phyloP scores from a whole-genome alignment of 768 basidiomycete species.

The Mycena galericulata region DNA sequence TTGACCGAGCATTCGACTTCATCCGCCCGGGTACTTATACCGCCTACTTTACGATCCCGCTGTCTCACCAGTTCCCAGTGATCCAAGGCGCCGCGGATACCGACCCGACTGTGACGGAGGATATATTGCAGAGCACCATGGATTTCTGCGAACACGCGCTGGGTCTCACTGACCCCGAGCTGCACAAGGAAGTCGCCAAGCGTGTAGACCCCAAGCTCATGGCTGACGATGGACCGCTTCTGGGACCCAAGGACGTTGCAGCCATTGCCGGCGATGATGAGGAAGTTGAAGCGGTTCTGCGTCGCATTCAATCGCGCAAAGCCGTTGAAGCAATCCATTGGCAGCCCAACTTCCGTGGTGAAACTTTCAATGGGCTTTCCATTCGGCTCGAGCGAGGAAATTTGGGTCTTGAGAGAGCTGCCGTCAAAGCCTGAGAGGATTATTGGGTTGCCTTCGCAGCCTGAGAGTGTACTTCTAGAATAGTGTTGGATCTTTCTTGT shows the following conservation, averaged over 20 bases:
- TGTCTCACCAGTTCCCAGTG: no score
- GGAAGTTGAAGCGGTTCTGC: no score
- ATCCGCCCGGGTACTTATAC: slow-evolving; percentile 51
- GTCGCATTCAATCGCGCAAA: no score
- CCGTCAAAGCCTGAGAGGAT: background rate
- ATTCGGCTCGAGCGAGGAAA: no score
- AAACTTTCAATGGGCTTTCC: no score
- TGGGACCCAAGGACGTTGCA: no score
- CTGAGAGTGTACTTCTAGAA: background rate
- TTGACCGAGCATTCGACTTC: slow-evolving; percentile 59
- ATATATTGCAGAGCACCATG: slow-evolving; percentile 29
- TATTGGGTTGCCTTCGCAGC: background rate
- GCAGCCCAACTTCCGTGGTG: no score
- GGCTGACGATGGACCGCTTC: no score
- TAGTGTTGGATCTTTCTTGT: background rate
- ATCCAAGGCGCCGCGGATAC: slow-evolving; percentile 44
- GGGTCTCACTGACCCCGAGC: slow-evolving; percentile 18
- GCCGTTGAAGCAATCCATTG: no score
- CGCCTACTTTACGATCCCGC: background rate
- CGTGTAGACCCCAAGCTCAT: no score
- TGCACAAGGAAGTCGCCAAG: no score
- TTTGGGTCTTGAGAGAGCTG: background rate
- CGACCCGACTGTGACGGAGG: slow-evolving; percentile 27
- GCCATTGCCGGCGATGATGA: no score
- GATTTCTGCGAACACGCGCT: slow-evolving; percentile 34